Conservation (phyloP, 305 asterid species). For the Solanum hybrid region DNA sequence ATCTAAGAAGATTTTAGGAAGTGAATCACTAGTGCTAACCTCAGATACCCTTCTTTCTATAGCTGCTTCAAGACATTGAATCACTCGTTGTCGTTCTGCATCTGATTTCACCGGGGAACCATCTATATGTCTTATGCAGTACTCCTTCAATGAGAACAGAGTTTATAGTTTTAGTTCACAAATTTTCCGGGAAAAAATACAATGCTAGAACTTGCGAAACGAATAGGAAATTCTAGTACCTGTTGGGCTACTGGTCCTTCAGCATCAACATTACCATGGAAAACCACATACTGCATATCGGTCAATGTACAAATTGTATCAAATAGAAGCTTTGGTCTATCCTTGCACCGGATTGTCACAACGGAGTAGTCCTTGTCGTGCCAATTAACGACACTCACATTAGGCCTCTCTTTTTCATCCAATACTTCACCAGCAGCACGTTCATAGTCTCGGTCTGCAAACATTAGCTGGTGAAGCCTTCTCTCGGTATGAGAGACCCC, state of each 20-base stretch:
- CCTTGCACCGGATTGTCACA: too few species aligned
- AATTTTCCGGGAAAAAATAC: neutral
- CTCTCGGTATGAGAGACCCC: too few species aligned
- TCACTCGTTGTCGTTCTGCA: slow-evolving; percentile 64
- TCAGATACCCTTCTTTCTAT: slow-evolving; percentile 66
- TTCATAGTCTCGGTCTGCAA: too few species aligned
- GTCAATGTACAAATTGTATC: too few species aligned
- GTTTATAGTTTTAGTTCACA: neutral
- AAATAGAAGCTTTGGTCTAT: too few species aligned
- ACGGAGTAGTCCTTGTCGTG: too few species aligned
- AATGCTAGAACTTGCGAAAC: neutral
- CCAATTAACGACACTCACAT: too few species aligned
- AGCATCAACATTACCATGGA: too few species aligned
- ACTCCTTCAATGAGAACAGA: slow-evolving; percentile 41
- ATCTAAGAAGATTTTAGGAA: neutral
- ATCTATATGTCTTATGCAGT: slow-evolving; percentile 60
- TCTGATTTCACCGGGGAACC: slow-evolving; percentile 74
- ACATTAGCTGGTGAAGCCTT: too few species aligned
- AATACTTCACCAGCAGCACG: too few species aligned
- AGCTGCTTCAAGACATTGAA: slow-evolving; percentile 82
- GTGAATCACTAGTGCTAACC: slow-evolving; percentile 20
- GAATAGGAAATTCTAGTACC: slow-evolving; percentile 20
- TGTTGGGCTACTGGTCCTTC: slow-evolving; percentile 21
- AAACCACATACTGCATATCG: too few species aligned
- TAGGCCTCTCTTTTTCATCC: too few species aligned